These are phyloP conservation scores for Clarireedia paspali DNA, from an alignment of 2,329 filamentous ascomycete species.

Conservation along the genomic window DNA sequence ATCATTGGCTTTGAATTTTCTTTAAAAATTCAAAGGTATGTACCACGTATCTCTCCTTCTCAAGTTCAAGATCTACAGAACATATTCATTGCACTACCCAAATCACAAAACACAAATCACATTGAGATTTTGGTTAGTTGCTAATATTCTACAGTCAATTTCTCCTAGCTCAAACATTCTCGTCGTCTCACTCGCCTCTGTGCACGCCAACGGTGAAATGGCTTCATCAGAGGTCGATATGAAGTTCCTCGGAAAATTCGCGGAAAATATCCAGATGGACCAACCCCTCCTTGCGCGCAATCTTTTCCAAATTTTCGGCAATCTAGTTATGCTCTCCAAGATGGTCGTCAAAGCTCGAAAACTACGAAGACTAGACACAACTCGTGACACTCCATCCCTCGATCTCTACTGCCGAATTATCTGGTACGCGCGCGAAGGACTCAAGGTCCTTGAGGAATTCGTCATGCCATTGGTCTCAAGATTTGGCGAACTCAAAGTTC, in stretches of 20 bases:
- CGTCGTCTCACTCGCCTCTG: neutral
- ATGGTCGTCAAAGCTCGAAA: slow-evolving; percentile 79
- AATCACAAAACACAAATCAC: too few species aligned
- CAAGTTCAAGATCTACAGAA: too few species aligned
- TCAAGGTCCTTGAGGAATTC: slow-evolving; percentile 80
- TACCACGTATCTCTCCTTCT: too few species aligned
- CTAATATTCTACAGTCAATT: neutral
- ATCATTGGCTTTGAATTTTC: too few species aligned
- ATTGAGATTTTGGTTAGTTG: neutral
- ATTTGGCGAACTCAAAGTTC: slow-evolving; percentile 76
- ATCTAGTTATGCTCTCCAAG: slow-evolving; percentile 80
- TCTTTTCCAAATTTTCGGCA: slow-evolving; percentile 83
- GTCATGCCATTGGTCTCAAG: slow-evolving; percentile 77
- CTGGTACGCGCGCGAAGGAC: slow-evolving; percentile 88
- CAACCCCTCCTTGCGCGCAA: slow-evolving; percentile 74
- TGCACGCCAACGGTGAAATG: slow-evolving; percentile 45
- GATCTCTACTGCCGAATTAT: slow-evolving; percentile 86
- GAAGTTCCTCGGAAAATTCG: slow-evolving; percentile 88
- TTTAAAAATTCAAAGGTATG: too few species aligned
- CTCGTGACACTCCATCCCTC: slow-evolving; percentile 70
- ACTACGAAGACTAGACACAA: slow-evolving; percentile 71
- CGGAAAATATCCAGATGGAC: slow-evolving; percentile 67
- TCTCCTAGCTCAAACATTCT: neutral
- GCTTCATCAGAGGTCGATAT: slow-evolving; percentile 96
- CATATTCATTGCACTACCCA: too few species aligned